Conservation (phyloP, 2,329 filamentous ascomycete genomes). For the Aspergillus carbonarius region DNA sequence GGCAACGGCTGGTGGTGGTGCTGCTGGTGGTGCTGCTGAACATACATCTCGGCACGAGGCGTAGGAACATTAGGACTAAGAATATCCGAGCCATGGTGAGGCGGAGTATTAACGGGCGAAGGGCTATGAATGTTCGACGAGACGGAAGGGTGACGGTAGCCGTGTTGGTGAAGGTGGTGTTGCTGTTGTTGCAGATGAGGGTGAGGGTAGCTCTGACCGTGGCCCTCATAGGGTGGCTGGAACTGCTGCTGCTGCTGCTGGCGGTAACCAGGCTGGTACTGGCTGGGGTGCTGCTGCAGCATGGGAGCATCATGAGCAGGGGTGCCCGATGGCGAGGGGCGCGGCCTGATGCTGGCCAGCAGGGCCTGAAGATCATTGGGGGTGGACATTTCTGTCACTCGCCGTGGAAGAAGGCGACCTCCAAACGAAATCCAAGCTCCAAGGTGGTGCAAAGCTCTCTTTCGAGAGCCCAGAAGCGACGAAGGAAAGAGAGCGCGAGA, state of each 20-base stretch:
- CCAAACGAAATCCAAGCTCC: slow-evolving; percentile 29
- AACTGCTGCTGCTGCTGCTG: neutral
- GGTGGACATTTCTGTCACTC: slow-evolving; percentile 49
- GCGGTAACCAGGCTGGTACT: slow-evolving; percentile 5
- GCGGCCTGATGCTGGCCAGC: slow-evolving; percentile 46
- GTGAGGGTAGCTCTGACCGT: neutral
- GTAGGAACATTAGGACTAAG: slow-evolving; percentile 57
- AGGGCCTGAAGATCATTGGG: slow-evolving; percentile 49
- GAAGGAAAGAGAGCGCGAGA: slow-evolving; percentile 15
- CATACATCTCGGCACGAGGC: slow-evolving; percentile 43
- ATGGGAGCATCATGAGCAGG: slow-evolving; percentile 31
- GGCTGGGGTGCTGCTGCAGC: slow-evolving; percentile 25
- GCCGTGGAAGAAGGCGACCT: slow-evolving; percentile 30
- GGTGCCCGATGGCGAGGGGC: slow-evolving; percentile 35
- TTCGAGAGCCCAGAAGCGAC: slow-evolving; percentile 26
- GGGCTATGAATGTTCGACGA: slow-evolving; percentile 61
- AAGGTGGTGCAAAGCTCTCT: slow-evolving; percentile 33
- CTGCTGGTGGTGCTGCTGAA: slow-evolving; percentile 38
- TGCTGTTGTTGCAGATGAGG: slow-evolving; percentile 18
- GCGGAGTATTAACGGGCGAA: slow-evolving; percentile 53
- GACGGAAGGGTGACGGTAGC: slow-evolving; percentile 57
- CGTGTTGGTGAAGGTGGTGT: slow-evolving; percentile 32
- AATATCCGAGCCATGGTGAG: slow-evolving; percentile 57
- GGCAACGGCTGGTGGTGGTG: slow-evolving; percentile 38
- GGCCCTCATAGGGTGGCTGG: slow-evolving; percentile 20